Evolutionary conservation across 495 filamentous ascomycete species (phyloP).

Genomic region (Umbilicaria muhlenbergii): DNA sequence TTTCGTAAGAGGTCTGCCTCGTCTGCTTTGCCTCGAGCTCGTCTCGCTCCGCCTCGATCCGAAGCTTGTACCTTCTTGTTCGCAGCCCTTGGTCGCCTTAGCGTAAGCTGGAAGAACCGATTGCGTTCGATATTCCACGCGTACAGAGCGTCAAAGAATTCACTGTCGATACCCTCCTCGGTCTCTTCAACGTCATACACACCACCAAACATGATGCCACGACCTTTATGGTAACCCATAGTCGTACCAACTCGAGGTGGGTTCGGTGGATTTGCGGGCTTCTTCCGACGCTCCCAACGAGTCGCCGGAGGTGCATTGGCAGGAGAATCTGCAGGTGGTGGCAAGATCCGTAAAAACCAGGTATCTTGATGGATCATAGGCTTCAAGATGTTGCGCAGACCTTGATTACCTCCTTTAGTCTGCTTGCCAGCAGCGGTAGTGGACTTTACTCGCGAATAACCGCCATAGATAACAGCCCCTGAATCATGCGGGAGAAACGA

Average conservation of each 20-base stretch:
- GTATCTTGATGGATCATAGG: conserved; percentile 86
- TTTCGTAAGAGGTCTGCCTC: conserved; percentile 83
- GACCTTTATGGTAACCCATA: conserved; percentile 82
- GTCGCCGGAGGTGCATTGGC: conserved; percentile 47
- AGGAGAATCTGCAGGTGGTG: conserved; percentile 42
- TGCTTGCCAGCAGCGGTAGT: conserved; percentile 35
- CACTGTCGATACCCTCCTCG: conserved; percentile 89
- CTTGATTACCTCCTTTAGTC: conserved; percentile 43
- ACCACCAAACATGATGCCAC: conserved; percentile 86
- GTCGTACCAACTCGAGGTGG: conserved; percentile 75
- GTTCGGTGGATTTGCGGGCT: conserved; percentile 74
- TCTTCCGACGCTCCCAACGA: conserved; percentile 86
- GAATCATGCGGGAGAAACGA: conserved; percentile 77
- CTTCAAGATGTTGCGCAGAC: conserved; percentile 51
- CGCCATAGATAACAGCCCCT: conserved; percentile 80
- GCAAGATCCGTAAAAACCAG: conserved; percentile 76
- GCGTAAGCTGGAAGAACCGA: conserved; percentile 69
- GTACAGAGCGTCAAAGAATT: conserved; percentile 82
- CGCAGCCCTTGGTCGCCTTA: conserved; percentile 49
- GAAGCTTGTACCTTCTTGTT: conserved; percentile 43
- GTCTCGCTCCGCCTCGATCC: conserved; percentile 38
- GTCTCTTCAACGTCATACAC: conserved; percentile 88
- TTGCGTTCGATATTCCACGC: conserved; percentile 93
- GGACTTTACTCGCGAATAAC: conserved; percentile 80
- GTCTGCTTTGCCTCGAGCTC: conserved; percentile 61